Percentiles rank a stretch among this genome's conserved stretches.
Evolutionary conservation across 2,329 filamentous ascomycete genomes (phyloP).

Genomic region (Arachnomyces sp.): DNA sequence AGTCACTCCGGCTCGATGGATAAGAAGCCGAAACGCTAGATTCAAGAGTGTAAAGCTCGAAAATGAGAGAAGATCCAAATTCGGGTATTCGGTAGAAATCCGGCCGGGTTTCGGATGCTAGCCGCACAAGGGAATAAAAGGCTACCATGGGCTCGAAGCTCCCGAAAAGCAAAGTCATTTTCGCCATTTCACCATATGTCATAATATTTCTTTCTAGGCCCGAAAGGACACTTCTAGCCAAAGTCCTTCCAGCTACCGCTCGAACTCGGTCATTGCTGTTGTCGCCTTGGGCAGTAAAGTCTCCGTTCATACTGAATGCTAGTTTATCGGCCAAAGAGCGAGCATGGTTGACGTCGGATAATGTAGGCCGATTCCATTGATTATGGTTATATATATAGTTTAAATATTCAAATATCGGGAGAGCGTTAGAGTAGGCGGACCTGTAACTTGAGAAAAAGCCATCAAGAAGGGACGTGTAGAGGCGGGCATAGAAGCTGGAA

Average conservation of each 20-base stretch:
- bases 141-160: slow-evolving; percentile 44
- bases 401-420: slow-evolving; percentile 50
- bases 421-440: slow-evolving; percentile 46
- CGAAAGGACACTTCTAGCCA: slow-evolving; percentile 32
- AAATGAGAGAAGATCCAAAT: slow-evolving; percentile 42
- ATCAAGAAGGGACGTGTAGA: slow-evolving; percentile 39
- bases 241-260: slow-evolving; percentile 37
- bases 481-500: slow-evolving; percentile 38
- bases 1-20: slow-evolving; percentile 32
- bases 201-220: slow-evolving; percentile 33
- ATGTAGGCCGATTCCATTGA: slow-evolving; percentile 24
- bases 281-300: slow-evolving; percentile 25
- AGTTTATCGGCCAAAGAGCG: slow-evolving; percentile 44
- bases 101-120: slow-evolving; percentile 30
- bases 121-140: slow-evolving; percentile 40
- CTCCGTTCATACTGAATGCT: slow-evolving; percentile 41
- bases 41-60: slow-evolving; percentile 45
- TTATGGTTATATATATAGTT: slow-evolving; percentile 50
- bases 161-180: slow-evolving; percentile 45
- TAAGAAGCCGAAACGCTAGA: slow-evolving; percentile 27
- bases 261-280: slow-evolving; percentile 24
- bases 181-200: slow-evolving; percentile 29
- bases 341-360: slow-evolving; percentile 29
- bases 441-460: slow-evolving; percentile 30
- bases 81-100: slow-evolving; percentile 45